Evolutionary conservation across 176 grass and related monocot species (phyloP), one percentile per base, ranked within the genome.

Genomic region (Elymus sibiricus): DNA sequence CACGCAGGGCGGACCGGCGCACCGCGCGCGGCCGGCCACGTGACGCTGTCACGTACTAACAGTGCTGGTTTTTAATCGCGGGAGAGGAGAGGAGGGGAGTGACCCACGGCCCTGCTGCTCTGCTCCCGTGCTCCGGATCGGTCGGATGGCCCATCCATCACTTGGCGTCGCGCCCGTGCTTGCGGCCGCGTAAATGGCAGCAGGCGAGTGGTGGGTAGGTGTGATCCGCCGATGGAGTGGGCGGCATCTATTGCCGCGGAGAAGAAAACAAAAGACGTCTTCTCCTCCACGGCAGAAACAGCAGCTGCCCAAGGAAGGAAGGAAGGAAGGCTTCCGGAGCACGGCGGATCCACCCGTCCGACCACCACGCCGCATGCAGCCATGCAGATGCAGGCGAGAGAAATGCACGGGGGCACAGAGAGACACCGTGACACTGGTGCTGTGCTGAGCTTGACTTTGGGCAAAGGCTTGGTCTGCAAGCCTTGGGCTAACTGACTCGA

Each of bases 1-100:
- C 72, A 81, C 43, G 60, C 70, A 2, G 11, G 61, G 29, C 29
- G 2, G 61, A 11, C 28, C 34, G 63, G 63, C 63, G 62, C 62
- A 29, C 26, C 26, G 85, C 19, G 65, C 53, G 66, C 85, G 58
- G 51, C 74, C 75, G 65, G 32, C 26, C 88, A 85, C 43, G 76
- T 80, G 87, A 79, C 25, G 68, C 58, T 38, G 55, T 55, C 76
- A 74, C 76, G 79, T 51, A 63, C 26, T 0, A 16, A 16, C 49
- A 13, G 53, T 15, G 21, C 21, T 25, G 49, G 49, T 53, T 53
- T 53, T 53, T 53, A 53, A 53, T 53, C 49, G 49, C 49, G 49
- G 16, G 47, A 51, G 46, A 47, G 47, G 47, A 17, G 49, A 19
- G 49, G 49, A 53, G 49, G 16, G 16, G 49, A 19, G 16, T 53